phyloP scores from a whole-genome alignment of 257 asterid species.

The Primulina eburnea region DNA sequence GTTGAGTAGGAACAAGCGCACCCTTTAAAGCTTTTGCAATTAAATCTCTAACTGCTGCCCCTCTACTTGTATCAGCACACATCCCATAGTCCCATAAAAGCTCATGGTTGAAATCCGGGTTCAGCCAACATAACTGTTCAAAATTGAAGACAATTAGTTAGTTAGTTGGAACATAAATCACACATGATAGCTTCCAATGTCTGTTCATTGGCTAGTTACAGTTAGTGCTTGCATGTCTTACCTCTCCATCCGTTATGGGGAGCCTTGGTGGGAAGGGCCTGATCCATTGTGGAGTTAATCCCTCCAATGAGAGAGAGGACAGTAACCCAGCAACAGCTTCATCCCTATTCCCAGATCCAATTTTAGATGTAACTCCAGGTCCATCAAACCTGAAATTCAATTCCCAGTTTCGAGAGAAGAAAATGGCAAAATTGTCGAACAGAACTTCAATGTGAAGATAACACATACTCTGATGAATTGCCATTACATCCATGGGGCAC shows the following conservation, averaged over 20 bases:
- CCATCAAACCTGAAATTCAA: slow-evolving; percentile 68
- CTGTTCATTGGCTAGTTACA: slow-evolving; percentile 20
- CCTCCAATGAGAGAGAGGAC: slow-evolving; percentile 62
- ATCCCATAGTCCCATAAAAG: slow-evolving; percentile 94
- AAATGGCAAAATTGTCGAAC: slow-evolving; percentile 3
- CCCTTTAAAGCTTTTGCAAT: slow-evolving; percentile 90
- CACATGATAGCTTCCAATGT: not conserved
- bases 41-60: slow-evolving; percentile 90
- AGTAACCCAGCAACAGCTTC: slow-evolving; percentile 68
- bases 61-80: slow-evolving; percentile 97
- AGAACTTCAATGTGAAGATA: slow-evolving; percentile 16
- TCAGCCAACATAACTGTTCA: slow-evolving; percentile 82
- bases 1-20: slow-evolving; percentile 82
- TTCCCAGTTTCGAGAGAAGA: slow-evolving; percentile 17
- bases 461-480: slow-evolving; percentile 78
- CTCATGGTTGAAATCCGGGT: slow-evolving; percentile 80
- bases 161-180: slow-evolving; percentile 8
- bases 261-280: slow-evolving; percentile 92
- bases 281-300: slow-evolving; percentile 83
- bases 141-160: slow-evolving; percentile 23
- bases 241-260: slow-evolving; percentile 88
- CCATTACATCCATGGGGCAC: slow-evolving; percentile 80
- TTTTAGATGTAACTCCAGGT: slow-evolving; percentile 71
- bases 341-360: slow-evolving; percentile 85
- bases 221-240: slow-evolving; percentile 32